phyloP scores from a whole-genome alignment of 768 basidiomycete species.

The Rhizopogon rudus region DNA sequence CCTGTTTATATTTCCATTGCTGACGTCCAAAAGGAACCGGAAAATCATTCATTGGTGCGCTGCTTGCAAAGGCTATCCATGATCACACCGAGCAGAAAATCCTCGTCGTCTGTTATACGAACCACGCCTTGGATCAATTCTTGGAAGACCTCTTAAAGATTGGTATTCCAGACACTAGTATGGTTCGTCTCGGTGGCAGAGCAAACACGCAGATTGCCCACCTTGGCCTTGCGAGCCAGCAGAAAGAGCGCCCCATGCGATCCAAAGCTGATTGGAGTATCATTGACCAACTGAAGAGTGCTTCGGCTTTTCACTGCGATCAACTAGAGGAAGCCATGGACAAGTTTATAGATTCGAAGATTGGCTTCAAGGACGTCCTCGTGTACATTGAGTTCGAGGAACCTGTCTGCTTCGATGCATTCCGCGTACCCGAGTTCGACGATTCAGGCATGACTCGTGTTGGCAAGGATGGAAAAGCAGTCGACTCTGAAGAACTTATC shows the following conservation, averaged over 20 bases:
- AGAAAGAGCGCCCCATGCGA: constrained; percentile 14
- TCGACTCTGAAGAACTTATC: constrained; percentile 39
- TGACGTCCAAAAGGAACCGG: constrained; percentile 49
- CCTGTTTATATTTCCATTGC: not conserved
- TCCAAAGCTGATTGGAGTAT: constrained; percentile 32
- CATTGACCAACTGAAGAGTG: constrained; percentile 35
- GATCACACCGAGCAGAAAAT: constrained; percentile 44
- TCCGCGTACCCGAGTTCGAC: constrained; percentile 33
- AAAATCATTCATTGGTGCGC: constrained; percentile 68
- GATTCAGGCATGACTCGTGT: constrained; percentile 42
- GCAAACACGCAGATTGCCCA: constrained; percentile 41
- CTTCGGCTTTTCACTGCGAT: constrained; percentile 2
- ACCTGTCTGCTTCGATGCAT: constrained; percentile 38
- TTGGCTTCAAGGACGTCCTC: constrained; percentile 30
- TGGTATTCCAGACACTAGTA: constrained; percentile 42
- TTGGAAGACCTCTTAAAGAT: constrained; percentile 57
- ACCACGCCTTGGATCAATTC: constrained; percentile 71
- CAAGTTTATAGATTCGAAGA: constrained; percentile 16
- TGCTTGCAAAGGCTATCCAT: constrained; percentile 57
- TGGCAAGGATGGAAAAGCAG: constrained; percentile 31
- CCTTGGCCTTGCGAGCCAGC: constrained; percentile 40
- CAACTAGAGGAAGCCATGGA: constrained; percentile 27
- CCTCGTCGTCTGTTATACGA: constrained; percentile 69
- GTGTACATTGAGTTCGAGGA: constrained; percentile 50
- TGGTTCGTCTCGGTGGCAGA: constrained; percentile 60